Evolutionary conservation across 2,329 filamentous ascomycete species (phyloP), one percentile per base, ranked within the genome.

Genomic region (Neofusicoccum sp.): DNA sequence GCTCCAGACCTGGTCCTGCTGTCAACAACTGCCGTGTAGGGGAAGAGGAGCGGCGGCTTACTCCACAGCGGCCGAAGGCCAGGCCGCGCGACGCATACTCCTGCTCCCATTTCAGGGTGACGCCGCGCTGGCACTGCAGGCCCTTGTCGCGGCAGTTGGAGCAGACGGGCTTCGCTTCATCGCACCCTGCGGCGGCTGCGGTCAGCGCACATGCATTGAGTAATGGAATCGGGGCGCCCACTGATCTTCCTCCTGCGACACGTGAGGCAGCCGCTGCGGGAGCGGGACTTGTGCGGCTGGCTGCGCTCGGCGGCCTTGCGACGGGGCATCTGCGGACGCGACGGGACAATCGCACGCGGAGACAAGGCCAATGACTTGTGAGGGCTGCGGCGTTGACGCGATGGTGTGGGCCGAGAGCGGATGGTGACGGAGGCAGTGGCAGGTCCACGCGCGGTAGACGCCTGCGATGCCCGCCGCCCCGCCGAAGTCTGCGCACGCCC

Each of bases 61-160:
- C 73, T 39, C 78, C 78, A 29, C 76, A 69, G 58, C 78, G 71
- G 4, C 78, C 78, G 68, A 80, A 80, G 4, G 78, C 78, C 58
- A 78, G 66, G 9, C 78, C 78, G 7, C 75, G 76, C 58, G 71
- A 76, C 58, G 66, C 67, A 64, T 78, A 80, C 62, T 80, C 78
- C 2, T 47, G 73, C 68, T 68, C 78, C 66, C 62, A 76, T 44
- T 69, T 69, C 54, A 69, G 61, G 22, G 63, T 56, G 31, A 67
- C 64, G 58, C 62, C 71, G 4, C 74, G 76, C 11, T 73, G 72
- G 62, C 77, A 79, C 4, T 67, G 67, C 14, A 78, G 63, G 1
- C 74, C 73, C 66, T 71, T 75, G 63, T 74, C 71, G 61, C 64
- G 63, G 65, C 77, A 79, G 39, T 77, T 70, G 31, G 71, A 71